A percentile compares a stretch with the other conserved stretches of the same genome.
These are phyloP conservation scores for Sanghuangporus weigelae DNA, from an alignment of 1,284 basidiomycete genomes.

Conservation along the genomic window DNA sequence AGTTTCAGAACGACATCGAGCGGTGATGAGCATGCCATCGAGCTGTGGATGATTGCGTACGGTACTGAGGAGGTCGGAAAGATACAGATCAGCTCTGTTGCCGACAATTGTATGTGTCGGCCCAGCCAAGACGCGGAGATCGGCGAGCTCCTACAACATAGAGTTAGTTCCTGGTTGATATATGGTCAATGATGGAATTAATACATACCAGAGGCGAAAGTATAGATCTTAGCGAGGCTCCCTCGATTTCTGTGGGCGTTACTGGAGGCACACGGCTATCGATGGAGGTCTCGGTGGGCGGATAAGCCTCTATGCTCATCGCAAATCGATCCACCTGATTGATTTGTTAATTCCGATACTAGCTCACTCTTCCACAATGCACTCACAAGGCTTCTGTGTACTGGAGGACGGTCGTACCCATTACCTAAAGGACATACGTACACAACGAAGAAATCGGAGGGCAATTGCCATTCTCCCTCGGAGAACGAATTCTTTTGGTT, in stretches of 20 bases:
- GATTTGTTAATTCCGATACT: neutral
- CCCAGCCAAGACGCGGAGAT: slow-evolving; percentile 20
- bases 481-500: slow-evolving; percentile 1
- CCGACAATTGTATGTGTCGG: slow-evolving; percentile 36
- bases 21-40: slow-evolving; percentile 63
- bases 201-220: slow-evolving; percentile 10
- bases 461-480: slow-evolving; percentile 30
- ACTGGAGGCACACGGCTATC: neutral
- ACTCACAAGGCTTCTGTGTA: slow-evolving; percentile 60
- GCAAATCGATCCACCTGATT: slow-evolving; percentile 69
- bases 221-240: neutral
- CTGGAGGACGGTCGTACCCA: slow-evolving; percentile 53
- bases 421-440: slow-evolving; percentile 61
- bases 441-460: slow-evolving; percentile 63
- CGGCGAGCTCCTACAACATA: slow-evolving; percentile 12
- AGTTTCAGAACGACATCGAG: slow-evolving; percentile 52
- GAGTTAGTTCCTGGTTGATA: neutral
- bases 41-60: slow-evolving; percentile 64
- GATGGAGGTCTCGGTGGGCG: neutral
- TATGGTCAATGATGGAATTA: neutral
- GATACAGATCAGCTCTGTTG: slow-evolving; percentile 52
- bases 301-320: slow-evolving; percentile 45
- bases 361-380: neutral
- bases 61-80: slow-evolving; percentile 67
- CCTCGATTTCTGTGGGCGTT: slow-evolving; percentile 4